Evolutionary conservation across 2,329 filamentous ascomycete species (phyloP), one percentile per base, ranked within the genome.

Genomic region (Harringtonia aguacate): DNA sequence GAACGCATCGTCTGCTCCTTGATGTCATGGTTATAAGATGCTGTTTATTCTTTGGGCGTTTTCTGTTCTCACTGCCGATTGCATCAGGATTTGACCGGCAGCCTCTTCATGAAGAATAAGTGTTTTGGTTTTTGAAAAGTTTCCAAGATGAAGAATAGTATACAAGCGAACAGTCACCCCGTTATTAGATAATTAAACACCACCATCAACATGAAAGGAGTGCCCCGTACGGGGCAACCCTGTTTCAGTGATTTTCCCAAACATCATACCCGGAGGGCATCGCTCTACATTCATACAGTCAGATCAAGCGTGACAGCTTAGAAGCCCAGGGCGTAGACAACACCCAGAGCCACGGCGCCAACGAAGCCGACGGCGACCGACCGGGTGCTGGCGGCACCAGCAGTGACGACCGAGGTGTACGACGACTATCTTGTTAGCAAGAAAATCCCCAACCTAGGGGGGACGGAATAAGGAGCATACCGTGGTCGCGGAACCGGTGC

Each of bases 331-430:
- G 40, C 45, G 8, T 21, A 47, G 12, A 42, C 48, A 24, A 41
- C 48, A 22, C 48, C 50, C 12, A 49, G 22, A 10, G 47, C 48
- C 13, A 42, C 45, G 17, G 44, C 35, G 9, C 45, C 47, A n/a
- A 34, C 43, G 14, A 50, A 17, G 37, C 48, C 46, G 15, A 41
- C 39, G 10, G 34, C 44, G 10, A 36, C 43, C 12, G 39, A 27
- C 40, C 31, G 46, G 17, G 37, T 22, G 28, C 10, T 41, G 18
- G 37, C 31, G 39, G 50, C 46, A n/a, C 45, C 50, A n/a, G 48
- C 46, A 4, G 50, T 52, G 36, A 51, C 46, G 2, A 45, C 41
- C 3, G 41, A 34, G 4, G 43, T 12, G n/a, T 39, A 28, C 12
- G 46, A 33, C 10, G 48, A 39, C 44, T 47, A 8, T 1, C 5